Conservation (phyloP, 768 basidiomycete species). For the Boletus insuetus region DNA sequence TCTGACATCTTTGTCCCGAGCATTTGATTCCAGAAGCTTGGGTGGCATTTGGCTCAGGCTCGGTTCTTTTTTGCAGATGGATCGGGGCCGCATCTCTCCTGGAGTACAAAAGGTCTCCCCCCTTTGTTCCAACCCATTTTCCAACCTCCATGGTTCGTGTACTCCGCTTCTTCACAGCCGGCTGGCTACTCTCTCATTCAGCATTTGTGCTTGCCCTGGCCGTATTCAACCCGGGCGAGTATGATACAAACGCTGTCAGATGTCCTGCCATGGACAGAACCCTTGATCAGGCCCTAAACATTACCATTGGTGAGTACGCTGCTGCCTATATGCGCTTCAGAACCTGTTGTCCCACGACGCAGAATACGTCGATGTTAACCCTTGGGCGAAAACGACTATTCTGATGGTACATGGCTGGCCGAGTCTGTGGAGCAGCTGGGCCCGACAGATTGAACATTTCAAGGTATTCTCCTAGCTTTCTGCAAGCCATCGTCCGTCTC, state of each 20-base stretch:
- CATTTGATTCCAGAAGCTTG: too few relatives aligned
- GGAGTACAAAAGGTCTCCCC: background rate
- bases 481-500: background rate
- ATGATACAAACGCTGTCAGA: conserved; percentile 31
- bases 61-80: too few relatives aligned
- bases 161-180: background rate
- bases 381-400: conserved; percentile 47
- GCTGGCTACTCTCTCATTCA: background rate
- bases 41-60: too few relatives aligned
- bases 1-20: too few relatives aligned
- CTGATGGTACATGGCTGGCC: conserved; percentile 82
- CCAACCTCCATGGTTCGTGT: background rate
- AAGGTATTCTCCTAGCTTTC: conserved; percentile 35
- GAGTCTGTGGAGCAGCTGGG: conserved; percentile 72
- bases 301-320: conserved; percentile 46
- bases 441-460: conserved; percentile 66
- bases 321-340: conserved; percentile 3
- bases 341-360: background rate
- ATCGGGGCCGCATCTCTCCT: background rate
- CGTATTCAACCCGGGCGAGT: conserved; percentile 39
- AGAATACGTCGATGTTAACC: conserved; percentile 65
- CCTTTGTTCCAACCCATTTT: background rate
- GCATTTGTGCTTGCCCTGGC: background rate
- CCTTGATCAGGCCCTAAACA: conserved; percentile 32
- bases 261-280: conserved; percentile 45